A percentile compares a stretch with the other conserved stretches of the same genome.
Evolutionary conservation across 2,329 filamentous ascomycete genomes (phyloP).

Genomic region (Fusarium anguioides): DNA sequence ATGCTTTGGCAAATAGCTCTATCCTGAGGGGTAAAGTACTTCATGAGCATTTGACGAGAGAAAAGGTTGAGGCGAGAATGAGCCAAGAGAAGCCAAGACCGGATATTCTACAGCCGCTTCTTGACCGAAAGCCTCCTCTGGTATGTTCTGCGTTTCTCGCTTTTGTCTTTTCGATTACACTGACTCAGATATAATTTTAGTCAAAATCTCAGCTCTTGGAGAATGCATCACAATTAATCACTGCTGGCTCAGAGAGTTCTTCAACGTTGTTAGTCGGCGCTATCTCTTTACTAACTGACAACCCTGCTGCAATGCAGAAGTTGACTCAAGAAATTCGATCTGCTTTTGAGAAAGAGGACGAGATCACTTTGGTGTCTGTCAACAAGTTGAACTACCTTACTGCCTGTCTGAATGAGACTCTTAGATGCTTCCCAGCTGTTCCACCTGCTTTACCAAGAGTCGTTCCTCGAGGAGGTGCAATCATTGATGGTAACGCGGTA

Average conservation of each 20-base stretch:
- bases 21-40: not conserved
- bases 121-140: not conserved
- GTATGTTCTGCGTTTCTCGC: rapidly evolving
- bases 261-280: not conserved
- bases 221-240: not conserved
- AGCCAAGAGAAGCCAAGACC: not conserved
- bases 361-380: not conserved
- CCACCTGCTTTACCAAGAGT: not conserved
- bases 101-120: not conserved
- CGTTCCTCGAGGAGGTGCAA: not conserved
- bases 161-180: rapidly evolving
- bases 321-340: not conserved
- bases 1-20: not conserved
- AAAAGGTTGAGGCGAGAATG: not conserved
- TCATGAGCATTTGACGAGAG: not conserved
- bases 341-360: not conserved
- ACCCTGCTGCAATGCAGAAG: not conserved
- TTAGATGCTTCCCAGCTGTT: not conserved
- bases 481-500: not conserved
- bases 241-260: not conserved
- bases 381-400: not conserved
- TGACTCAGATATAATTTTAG: not conserved
- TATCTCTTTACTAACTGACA: not conserved
- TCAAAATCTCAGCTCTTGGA: not conserved
- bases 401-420: not conserved